Base-by-base conservation (phyloP, 2,329 filamentous ascomycete species). In the Sarocladium kiliense region DNA sequence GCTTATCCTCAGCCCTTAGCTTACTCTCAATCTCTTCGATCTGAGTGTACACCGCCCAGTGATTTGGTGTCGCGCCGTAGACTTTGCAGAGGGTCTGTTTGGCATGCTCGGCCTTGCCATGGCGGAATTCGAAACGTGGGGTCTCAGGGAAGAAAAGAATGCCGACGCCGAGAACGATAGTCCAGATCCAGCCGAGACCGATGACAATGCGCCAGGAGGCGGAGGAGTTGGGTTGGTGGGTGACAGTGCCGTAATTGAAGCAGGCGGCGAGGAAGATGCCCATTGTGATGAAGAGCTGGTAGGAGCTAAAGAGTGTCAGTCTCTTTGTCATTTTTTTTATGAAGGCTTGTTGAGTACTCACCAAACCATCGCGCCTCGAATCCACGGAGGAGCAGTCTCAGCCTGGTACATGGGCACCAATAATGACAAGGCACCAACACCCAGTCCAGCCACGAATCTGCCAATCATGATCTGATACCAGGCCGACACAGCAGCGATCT, bases 351-450 rank as follows among this genome's bases (percentile, higher is more conserved):
- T n/a, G 3, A 23, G 3, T 3, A 51, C 47, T 34, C n/a, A 51
- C 47, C 79, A 79, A 50, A 89, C 81, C 59, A 89, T 76, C 3
- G 81, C 76, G 55, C 84, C 86, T 60, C 87, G 78, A 51, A 89
- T 81, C 66, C 82, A 83, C 14, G 82, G 77, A 0, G 87, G 87
- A 0, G 83, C 81, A 5, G 80, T 86, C 68, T 90, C 87, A n/a
- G 81, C 81, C 63, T 88, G 85, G 65, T 88, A 89, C 82, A 89
- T 85, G n/a, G 85, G 84, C 0, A 86, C 84, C 12, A 85, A 69
- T 4, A 87, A 78, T 10, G 80, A 84, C 1, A 88, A 68, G 0
- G 79, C 81, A 55, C 87, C 87, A 41, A 90, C 84, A 14, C 85
- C 85, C 1, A 88, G 72, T 53, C 86, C 87, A 14, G 84, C 81